Evolutionary conservation across 306 rosid species (phyloP), one percentile per base, ranked within the genome.

Genomic region (Ziziphus jujuba): DNA sequence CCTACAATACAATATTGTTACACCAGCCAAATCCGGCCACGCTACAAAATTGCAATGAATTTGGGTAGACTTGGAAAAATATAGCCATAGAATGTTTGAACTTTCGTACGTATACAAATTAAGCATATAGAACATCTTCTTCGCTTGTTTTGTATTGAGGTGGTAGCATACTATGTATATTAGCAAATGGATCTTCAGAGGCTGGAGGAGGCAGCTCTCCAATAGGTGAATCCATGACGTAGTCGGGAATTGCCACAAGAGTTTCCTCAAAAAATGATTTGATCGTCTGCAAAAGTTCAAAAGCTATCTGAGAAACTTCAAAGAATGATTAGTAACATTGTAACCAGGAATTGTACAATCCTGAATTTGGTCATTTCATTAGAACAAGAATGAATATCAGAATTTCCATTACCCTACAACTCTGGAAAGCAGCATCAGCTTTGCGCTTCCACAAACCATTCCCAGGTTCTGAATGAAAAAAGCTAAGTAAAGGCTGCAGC

Each of bases 361-460:
- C 0, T 40, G 2, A 7, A 0, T 40, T 12, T 8, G 45, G 45
- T 9, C 2, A 40, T 2, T 40, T 40, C 45, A 6, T 0, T 9
- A 12, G 45, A 40, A 40, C 15, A 40, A 40, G 14, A 40, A 8
- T 40, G 12, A 40, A 40, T 40, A 40, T 40, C 12, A 40, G 12
- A 40, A 40, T 16, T 19, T 17, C 9, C 20, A 50, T 24, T 87
- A 93, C 98, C 88, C 72, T 83, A 91, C 95, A 88, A 65, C 69
- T 71, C 28, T 56, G 85, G 74, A 88, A 62, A 64, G 96, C 97
- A 25, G 90, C 82, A 74, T 93, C 96, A 20, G 85, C 96, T 77
- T 93, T 93, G 76, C 98, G 97, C 79, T 93, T 93, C 98, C 98
- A 93, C 48, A 87, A 82, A 54, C 95, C 85, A 75, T 90, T 93